These are phyloP conservation scores for Neurospora intermedia DNA, from an alignment of 495 filamentous ascomycete genomes.

Conservation along the genomic window DNA sequence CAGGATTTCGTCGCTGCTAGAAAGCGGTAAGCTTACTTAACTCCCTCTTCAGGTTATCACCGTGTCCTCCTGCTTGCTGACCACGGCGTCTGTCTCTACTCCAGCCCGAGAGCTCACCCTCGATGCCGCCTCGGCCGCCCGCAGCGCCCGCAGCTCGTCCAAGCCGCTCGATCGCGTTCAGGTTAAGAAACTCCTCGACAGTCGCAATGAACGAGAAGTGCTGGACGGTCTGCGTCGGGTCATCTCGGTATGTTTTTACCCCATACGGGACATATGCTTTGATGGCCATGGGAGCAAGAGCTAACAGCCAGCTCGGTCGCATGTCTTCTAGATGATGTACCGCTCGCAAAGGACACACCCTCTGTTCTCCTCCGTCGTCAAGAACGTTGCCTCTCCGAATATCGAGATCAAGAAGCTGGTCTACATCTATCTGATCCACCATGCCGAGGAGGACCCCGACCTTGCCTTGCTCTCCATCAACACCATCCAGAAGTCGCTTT, in stretches of 20 bases:
- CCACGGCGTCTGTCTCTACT: constrained; percentile 10
- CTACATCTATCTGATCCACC: constrained; percentile 91
- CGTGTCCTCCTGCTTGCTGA: constrained; percentile 7
- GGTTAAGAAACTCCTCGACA: constrained; percentile 90
- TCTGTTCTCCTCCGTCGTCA: constrained; percentile 90
- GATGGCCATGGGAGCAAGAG: constrained; percentile 10
- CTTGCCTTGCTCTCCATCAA: constrained; percentile 94
- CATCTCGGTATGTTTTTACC: constrained; percentile 57
- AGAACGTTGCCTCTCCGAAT: constrained; percentile 85
- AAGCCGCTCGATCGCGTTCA: constrained; percentile 47
- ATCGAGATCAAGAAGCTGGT: constrained; percentile 95
- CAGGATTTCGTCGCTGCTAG: constrained; percentile 81
- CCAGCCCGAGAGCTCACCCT: constrained; percentile 90
- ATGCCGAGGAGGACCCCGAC: constrained; percentile 92
- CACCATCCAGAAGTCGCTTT: constrained; percentile 93
- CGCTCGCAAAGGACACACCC: constrained; percentile 67
- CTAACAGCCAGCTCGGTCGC: constrained; percentile 5
- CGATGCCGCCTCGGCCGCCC: constrained; percentile 81
- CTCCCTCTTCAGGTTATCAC: background rate
- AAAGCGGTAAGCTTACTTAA: constrained; percentile 56
- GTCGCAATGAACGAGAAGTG: constrained; percentile 84
- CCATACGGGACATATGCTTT: background rate
- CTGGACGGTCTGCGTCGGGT: constrained; percentile 85
- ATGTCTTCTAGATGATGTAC: constrained; percentile 71
- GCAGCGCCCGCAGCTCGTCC: constrained; percentile 39